Evolutionary conservation across 805 yeast species (phyloP), one percentile per base, ranked within the genome.

Genomic region (Pichia manshurica): DNA sequence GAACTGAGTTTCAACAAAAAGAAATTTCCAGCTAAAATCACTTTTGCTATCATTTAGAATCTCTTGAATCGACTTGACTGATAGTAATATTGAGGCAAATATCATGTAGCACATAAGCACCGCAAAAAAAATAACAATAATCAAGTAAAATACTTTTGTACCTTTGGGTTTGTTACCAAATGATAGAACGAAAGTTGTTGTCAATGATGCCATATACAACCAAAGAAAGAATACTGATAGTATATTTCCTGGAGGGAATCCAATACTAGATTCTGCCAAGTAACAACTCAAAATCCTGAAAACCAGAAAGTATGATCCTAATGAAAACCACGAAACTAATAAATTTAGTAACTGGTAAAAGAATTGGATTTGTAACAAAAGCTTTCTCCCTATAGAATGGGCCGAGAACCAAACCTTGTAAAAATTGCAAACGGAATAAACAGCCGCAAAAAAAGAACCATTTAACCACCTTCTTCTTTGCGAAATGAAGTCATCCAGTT

Each of bases 391-490:
- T 20, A 77, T 52, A 8, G 83, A 74, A 65, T 91, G 99, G 19
- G 83, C 81, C 16, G 96, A 82, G 2, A 72, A 63, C 90, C 95
- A 86, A 41, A 93, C 75, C 53, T 79, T 77, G 54, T 77, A 78
- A 64, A 82, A 81, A 65, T 90, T 95, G 49, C 81, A 77, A 47
- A 87, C 76, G 0, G 97, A 81, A 62, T 93, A 91, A 48, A 89
- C 74, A 8, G 95, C 93, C 0, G 98, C 97, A 68, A 93, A 91
- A 60, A 93, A 85, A 0, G 98, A 89, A 47, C 98, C 98, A 64
- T 91, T 91, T 55, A 91, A 76, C 98, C 98, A 93, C 68, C 98
- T 80, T 63, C 98, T 77, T 71, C 98, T 79, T 66, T 91, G 98
- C 36, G 89, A 75, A 29, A 93, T 82, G 53, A 91, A 82, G 60